Conservation (phyloP, 495 filamentous ascomycete species). For the Podospora pseudocomata region DNA sequence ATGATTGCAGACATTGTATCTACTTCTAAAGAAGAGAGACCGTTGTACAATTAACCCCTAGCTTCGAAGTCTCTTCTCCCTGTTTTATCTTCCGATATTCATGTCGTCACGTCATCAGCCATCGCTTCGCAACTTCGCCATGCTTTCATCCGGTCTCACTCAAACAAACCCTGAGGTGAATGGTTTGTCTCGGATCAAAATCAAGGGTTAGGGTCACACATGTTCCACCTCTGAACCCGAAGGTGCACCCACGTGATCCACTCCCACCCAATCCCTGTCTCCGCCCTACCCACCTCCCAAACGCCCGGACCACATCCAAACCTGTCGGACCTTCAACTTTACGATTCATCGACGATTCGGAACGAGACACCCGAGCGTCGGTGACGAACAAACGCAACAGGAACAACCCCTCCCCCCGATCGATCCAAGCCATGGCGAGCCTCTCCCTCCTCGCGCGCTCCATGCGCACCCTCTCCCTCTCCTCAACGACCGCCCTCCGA, state of each 20-base stretch:
- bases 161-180: background rate
- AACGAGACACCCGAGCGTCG: background rate
- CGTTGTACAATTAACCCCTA: background rate
- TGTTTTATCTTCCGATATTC: background rate
- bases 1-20: background rate
- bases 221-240: background rate
- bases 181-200: background rate
- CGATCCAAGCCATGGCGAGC: background rate
- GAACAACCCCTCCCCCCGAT: background rate
- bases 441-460: conserved; percentile 39
- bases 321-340: background rate
- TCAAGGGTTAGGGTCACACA: background rate
- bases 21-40: too few species aligned
- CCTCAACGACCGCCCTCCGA: conserved; percentile 15
- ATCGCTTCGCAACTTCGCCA: background rate
- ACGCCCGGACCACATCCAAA: conserved; percentile 1
- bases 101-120: background rate
- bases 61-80: background rate
- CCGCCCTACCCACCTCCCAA: background rate
- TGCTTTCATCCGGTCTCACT: background rate
- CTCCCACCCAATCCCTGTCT: background rate
- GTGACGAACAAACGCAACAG: background rate
- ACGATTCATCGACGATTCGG: background rate
- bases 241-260: background rate
- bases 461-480: conserved; percentile 40